Evolutionary conservation across 2,329 filamentous ascomycete species (phyloP).

Genomic region (Arthrobotrys musiformis): DNA sequence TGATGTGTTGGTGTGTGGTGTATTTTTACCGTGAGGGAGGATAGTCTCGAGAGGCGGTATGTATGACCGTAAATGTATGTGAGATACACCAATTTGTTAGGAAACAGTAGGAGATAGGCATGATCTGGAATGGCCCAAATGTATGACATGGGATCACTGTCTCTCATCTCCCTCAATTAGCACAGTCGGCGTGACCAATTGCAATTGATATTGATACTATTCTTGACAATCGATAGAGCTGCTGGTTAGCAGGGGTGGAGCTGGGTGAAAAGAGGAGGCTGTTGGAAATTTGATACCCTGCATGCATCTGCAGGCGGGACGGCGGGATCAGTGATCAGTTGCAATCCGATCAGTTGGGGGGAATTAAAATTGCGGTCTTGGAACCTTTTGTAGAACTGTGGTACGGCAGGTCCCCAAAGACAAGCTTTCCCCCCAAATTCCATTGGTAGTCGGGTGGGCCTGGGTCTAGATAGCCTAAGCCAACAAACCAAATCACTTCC

Average conservation of each 20-base stretch:
- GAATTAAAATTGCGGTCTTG: slow-evolving; percentile 29
- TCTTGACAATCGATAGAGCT: neutral
- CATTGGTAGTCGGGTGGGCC: no score
- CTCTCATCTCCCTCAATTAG: neutral
- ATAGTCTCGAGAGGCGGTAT: neutral
- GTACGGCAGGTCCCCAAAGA: neutral
- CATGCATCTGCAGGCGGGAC: slow-evolving; percentile 12
- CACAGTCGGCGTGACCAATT: neutral
- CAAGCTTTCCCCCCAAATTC: neutral
- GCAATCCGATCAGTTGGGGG: neutral
- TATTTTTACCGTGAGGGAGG: neutral
- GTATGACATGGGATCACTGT: neutral
- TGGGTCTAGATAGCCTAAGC: neutral
- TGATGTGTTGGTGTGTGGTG: slow-evolving; percentile 37
- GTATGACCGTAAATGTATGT: slow-evolving; percentile 21
- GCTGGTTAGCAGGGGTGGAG: no score
- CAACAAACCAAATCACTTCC: neutral
- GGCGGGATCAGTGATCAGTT: neutral
- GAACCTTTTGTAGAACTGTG: slow-evolving; percentile 16
- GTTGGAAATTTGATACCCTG: slow-evolving; percentile 1
- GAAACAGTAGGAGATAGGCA: slow-evolving; percentile 10
- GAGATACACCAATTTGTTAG: neutral
- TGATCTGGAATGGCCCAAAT: slow-evolving; percentile 22
- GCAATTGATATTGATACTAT: neutral
- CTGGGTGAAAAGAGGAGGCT: neutral